Base-by-base conservation (phyloP, 2,329 filamentous ascomycete species). In the Cercospora berteroae region DNA sequence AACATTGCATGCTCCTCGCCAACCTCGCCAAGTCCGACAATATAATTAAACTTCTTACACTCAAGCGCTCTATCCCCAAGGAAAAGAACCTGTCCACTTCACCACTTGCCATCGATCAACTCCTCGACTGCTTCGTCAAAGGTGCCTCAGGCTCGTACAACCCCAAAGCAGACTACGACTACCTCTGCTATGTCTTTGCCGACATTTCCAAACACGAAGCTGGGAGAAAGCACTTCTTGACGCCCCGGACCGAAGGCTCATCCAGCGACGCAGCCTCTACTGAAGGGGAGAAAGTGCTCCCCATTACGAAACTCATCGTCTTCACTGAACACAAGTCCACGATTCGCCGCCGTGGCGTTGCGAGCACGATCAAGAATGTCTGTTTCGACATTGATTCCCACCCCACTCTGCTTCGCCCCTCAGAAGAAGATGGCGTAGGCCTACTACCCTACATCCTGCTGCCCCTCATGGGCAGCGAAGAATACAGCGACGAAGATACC, bases 61-160 rank as follows among this genome's bases (percentile, higher is more conserved):
- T 90, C 64, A 90, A 90, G 75, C 90, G 93, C 70, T 81, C 86
- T 6, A 79, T 89, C 0, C 90, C 93, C 2, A 86, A 88, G 44
- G 44, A 50, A 7, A 50, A 50, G 64, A 83, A 84, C n/a, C 86
- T 97, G 6, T 88, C 87, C 5, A 90, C 88, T 1, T 91, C 92
- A 48, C 86, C 89, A 39, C 84, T 87, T 67, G 89, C 92, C 4
- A 87, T 98, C 74, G 93, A 97, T 78, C 95, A 98, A 80, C 83
- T 99, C 31, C 88, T 99, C 78, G 95, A 98, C 79, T 90, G 96
- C 74, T 99, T 99, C 77, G 95, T 98, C 77, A 96, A 95, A 81
- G 94, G 94, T 20, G 89, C 92, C 23, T 89, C 91, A 69, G 91
- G 90, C 25, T 84, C 85, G 9, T 93, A 95, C 80, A 98, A 98